A percentile compares a stretch with the other conserved stretches of the same genome.
These are phyloP conservation scores for Musa schizocarpa DNA, from an alignment of 176 grass and related monocot genomes.

Conservation along the genomic window DNA sequence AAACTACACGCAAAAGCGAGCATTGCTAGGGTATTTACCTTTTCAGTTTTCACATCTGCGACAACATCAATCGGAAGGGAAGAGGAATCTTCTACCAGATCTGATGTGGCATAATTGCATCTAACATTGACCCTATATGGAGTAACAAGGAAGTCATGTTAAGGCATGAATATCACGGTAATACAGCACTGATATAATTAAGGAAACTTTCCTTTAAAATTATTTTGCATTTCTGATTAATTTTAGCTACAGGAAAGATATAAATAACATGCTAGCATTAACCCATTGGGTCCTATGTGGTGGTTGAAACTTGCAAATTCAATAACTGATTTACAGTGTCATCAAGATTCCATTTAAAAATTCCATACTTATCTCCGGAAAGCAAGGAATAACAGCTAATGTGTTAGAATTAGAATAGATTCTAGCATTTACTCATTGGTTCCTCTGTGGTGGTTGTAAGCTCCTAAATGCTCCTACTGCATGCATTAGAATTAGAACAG, in stretches of 20 bases:
- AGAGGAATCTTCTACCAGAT: slow-evolving; percentile 39
- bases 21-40: slow-evolving; percentile 31
- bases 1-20: background rate
- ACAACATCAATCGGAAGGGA: slow-evolving; percentile 67
- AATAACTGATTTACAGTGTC: background rate
- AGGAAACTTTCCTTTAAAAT: background rate
- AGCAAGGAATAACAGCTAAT: no score
- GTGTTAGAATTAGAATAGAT: no score
- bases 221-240: no score
- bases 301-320: background rate
- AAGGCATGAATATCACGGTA: background rate
- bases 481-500: no score
- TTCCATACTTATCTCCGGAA: background rate
- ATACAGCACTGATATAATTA: background rate
- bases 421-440: no score
- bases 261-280: background rate
- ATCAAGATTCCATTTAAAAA: background rate
- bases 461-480: no score
- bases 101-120: slow-evolving; percentile 46
- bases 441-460: no score
- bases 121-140: slow-evolving; percentile 35
- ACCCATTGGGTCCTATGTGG: background rate
- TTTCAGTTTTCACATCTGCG: slow-evolving; percentile 82
- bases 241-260: background rate
- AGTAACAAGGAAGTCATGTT: background rate